phyloP scores from a whole-genome alignment of 1,284 basidiomycete genomes.

The Austroboletus niveus region DNA sequence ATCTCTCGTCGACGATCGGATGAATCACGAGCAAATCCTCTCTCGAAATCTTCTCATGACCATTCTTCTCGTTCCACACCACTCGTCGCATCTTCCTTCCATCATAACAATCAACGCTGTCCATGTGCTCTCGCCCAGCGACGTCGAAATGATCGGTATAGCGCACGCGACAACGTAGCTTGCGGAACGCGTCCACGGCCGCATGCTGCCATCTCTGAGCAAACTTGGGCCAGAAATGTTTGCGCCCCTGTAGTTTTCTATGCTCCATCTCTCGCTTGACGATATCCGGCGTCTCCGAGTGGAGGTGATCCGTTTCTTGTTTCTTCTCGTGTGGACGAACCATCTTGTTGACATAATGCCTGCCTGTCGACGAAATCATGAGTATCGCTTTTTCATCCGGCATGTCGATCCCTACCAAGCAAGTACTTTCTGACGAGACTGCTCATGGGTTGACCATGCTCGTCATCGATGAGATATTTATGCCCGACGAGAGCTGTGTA shows the following conservation, averaged over 20 bases:
- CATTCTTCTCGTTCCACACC: slow-evolving; percentile 22
- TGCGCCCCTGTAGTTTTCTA: slow-evolving; percentile 14
- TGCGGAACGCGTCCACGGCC: slow-evolving; percentile 44
- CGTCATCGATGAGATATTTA: slow-evolving; percentile 78
- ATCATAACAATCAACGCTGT: slow-evolving; percentile 69
- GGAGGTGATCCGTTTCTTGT: slow-evolving; percentile 32
- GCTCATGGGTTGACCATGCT: slow-evolving; percentile 81
- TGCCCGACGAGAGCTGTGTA: slow-evolving; percentile 69
- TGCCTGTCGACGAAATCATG: slow-evolving; percentile 41
- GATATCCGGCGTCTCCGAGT: slow-evolving; percentile 41
- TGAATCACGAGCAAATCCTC: slow-evolving; percentile 64
- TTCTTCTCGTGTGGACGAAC: slow-evolving; percentile 36
- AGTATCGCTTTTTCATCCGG: neutral
- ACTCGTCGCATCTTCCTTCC: slow-evolving; percentile 48
- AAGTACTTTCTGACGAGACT: slow-evolving; percentile 83
- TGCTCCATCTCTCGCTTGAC: slow-evolving; percentile 44
- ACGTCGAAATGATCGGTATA: slow-evolving; percentile 63
- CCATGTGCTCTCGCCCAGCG: slow-evolving; percentile 74
- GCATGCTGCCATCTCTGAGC: slow-evolving; percentile 50
- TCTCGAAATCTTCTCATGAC: slow-evolving; percentile 33
- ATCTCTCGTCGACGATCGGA: slow-evolving; percentile 70
- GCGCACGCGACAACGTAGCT: slow-evolving; percentile 48
- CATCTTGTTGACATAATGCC: slow-evolving; percentile 66
- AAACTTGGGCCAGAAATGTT: slow-evolving; percentile 24
- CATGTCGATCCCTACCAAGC: slow-evolving; percentile 54